Base-by-base conservation (phyloP, 768 basidiomycete species). In the Phlegmacium glaucopus region DNA sequence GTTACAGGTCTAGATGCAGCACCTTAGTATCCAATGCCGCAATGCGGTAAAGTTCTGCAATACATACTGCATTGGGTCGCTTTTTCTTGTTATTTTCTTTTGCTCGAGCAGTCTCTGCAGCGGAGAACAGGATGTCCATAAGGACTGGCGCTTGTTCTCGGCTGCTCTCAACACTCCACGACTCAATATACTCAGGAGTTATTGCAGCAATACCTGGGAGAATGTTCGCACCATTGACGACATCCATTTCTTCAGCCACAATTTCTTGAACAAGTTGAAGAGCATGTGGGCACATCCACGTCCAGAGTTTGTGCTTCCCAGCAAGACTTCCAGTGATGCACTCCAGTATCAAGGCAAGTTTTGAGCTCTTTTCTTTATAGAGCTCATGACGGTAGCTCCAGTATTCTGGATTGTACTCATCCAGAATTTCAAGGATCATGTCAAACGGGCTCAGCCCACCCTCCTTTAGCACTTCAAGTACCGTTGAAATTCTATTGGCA, bases 361-460 rank as follows among this genome's bases (percentile, higher is more conserved):
- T 51, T 8, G 16, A 16, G 30, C 30, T 42, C n/a, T 12, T 17
- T 29, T 30, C 45, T 30, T 42, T 34, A 25, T 47, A 51, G n/a
- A 51, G 17, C 34, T 40, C 18, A n/a, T 2, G 18, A 5, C 45
- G 26, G 15, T 51, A 35, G 2, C 13, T 9, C 11, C 26, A 47
- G n/a, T 47, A 47, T n/a, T 51, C 38, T 1, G 27, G 13, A 5
- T 48, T 48, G 2, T 28, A 9, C n/a, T 48, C 47, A 29, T 25
- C 29, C 4, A 52, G 18, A 1, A 52, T 38, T 22, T 52, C 51
- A 9, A 48, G 25, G 25, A 52, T 10, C 6, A 52, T 10, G 11
- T 52, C 47, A 13, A 52, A 52, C 13, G 51, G 51, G 17, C 51
- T 52, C n/a, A n/a, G n/a, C n/a, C n/a, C n/a, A n/a, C n/a, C n/a